Conservation (phyloP, 345 rosid genomes). For the Capsella bursapastoris region DNA sequence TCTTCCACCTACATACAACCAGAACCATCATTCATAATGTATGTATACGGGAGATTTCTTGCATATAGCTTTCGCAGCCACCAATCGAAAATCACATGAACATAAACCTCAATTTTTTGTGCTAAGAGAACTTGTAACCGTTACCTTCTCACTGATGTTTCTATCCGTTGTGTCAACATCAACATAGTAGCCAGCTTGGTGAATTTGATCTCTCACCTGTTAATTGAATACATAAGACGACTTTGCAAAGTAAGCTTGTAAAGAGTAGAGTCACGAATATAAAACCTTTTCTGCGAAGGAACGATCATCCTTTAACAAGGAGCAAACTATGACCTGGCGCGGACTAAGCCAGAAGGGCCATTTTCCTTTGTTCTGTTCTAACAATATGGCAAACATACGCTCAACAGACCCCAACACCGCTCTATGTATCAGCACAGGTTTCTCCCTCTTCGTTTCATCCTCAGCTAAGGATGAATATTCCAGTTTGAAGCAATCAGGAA, state of each 20-base stretch:
- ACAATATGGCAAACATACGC: constrained; percentile 78
- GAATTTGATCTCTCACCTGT: constrained; percentile 66
- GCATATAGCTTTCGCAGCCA: not conserved
- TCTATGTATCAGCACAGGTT: constrained; percentile 84
- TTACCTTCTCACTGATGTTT: constrained; percentile 76
- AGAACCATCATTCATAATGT: constrained; percentile 13
- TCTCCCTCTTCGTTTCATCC: constrained; percentile 74
- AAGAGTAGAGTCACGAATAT: not conserved
- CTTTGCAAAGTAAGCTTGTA: not conserved
- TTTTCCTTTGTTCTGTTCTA: constrained; percentile 63
- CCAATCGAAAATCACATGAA: not conserved
- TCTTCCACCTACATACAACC: constrained; percentile 60
- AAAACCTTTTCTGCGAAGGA: constrained; percentile 59
- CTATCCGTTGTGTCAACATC: constrained; percentile 71
- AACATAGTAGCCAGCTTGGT: constrained; percentile 67
- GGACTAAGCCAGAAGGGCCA: constrained; percentile 81
- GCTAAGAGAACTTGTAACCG: not conserved
- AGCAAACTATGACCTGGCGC: not conserved
- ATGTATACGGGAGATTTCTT: not conserved
- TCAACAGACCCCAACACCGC: constrained; percentile 88
- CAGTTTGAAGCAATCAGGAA: constrained; percentile 66
- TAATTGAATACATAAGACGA: not conserved
- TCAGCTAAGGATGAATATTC: constrained; percentile 63
- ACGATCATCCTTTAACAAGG: not conserved
- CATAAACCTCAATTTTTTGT: not conserved